Percentiles rank a stretch among this genome's conserved stretches.
Evolutionary conservation across 176 grass and related monocot genomes (phyloP).

Genomic region (Elymus sibiricus): DNA sequence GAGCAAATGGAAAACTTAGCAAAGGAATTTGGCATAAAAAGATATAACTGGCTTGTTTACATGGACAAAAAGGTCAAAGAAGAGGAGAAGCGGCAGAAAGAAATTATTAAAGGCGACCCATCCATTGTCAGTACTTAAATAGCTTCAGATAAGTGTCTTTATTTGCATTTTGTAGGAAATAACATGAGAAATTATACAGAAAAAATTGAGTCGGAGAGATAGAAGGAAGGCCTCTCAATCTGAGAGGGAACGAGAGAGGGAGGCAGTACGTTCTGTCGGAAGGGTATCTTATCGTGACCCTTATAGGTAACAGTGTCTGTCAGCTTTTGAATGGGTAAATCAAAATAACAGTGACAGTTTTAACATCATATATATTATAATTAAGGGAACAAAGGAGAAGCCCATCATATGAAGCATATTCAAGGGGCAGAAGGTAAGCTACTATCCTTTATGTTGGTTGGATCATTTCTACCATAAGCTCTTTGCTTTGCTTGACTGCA

Average conservation of each 20-base stretch:
- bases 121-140: slow-evolving; percentile 62
- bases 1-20: slow-evolving; percentile 92
- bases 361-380: slow-evolving; percentile 23
- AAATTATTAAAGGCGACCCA: slow-evolving; percentile 95
- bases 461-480: not conserved
- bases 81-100: slow-evolving; percentile 89
- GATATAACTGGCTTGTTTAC: slow-evolving; percentile 98
- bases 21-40: slow-evolving; percentile 95
- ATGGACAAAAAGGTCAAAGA: slow-evolving; percentile 96
- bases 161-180: slow-evolving; percentile 22
- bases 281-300: slow-evolving; percentile 82
- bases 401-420: slow-evolving; percentile 97
- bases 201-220: slow-evolving; percentile 93
- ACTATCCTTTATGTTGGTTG: slow-evolving; percentile 18
- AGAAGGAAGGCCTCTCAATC: slow-evolving; percentile 96
- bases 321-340: slow-evolving; percentile 8
- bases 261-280: slow-evolving; percentile 57
- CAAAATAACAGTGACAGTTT: not conserved
- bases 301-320: slow-evolving; percentile 56
- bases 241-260: slow-evolving; percentile 87
- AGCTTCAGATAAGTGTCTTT: not conserved
- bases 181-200: slow-evolving; percentile 55
- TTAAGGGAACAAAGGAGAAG: slow-evolving; percentile 83
- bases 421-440: slow-evolving; percentile 67
- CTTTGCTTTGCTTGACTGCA: slow-evolving; percentile 19